Base-by-base conservation (phyloP, 441 rosid genomes). In the Iberis amara region DNA sequence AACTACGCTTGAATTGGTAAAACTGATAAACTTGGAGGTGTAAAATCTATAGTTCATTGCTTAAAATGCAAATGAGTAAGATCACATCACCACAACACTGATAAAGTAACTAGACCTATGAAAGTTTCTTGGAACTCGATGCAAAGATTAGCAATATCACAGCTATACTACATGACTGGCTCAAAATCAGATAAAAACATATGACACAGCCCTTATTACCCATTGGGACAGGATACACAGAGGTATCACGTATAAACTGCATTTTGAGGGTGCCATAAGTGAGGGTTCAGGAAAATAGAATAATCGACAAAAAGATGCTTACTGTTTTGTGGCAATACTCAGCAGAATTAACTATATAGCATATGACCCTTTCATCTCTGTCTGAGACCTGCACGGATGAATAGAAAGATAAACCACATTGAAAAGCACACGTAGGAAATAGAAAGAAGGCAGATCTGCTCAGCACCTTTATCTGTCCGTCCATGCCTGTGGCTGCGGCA, bases 401-500 rank as follows among this genome's bases (percentile, higher is more conserved):
- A 28, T 13, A 14, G 10, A 39, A 59, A 8, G 10, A 39, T 55
- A 36, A 72, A 52, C 35, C 48, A 68, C 18, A 44, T 21, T 38
- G 18, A 11, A 41, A 23, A 60, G 56, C 35, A 79, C 55, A 65
- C 57, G 59, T 47, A 51, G 38, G 55, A 42, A 36, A 27, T 49
- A n/a, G 43, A 40, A 39, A 68, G 45, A 47, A 60, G 47, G 48
- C 41, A 18, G 12, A 43, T 3, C 11, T 18, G 2, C 9, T 23
- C 59, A 47, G 32, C 60, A 89, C 99, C 94, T 87, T 94, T 77
- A 94, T 94, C 64, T 83, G 97, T 46, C 95, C 89, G 57, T 94
- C 99, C 83, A 83, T 83, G 52, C 99, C 97, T 13, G 97, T 94
- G 47, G 99, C 96, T 57, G 97, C 95, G 23, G 99, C 99, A 69